Conservation (phyloP, 179 eudicot genomes). For the Beta macrorhiza region DNA sequence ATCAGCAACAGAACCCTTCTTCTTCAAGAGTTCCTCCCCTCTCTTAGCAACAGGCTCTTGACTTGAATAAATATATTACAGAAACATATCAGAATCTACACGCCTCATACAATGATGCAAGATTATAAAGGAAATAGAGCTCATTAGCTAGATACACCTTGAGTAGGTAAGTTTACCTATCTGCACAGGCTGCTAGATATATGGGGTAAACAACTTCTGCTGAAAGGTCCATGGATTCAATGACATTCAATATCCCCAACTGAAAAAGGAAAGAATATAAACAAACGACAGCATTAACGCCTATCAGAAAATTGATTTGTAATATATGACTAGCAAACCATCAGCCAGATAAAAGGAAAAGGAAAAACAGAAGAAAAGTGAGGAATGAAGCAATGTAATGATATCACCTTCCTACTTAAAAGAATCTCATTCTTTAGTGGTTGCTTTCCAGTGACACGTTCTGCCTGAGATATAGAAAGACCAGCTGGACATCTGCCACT, state of each 20-base stretch:
- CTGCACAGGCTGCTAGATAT: constrained; percentile 71
- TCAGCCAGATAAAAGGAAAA: not conserved
- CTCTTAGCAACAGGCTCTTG: constrained; percentile 81
- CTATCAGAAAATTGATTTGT: not conserved
- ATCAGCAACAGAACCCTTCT: constrained; percentile 71
- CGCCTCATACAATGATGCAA: constrained; percentile 2
- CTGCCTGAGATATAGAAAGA: constrained; percentile 68
- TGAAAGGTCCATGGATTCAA: constrained; percentile 68
- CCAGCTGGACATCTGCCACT: constrained; percentile 82
- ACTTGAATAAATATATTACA: constrained; percentile 46
- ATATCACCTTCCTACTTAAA: constrained; percentile 61
- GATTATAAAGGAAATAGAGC: constrained; percentile 8
- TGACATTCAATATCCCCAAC: constrained; percentile 81
- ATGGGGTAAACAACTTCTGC: constrained; percentile 72
- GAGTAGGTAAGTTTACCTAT: constrained; percentile 54
- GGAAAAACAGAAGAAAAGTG: not conserved
- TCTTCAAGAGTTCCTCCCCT: constrained; percentile 92
- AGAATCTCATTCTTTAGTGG: constrained; percentile 52
- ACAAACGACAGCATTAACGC: not conserved
- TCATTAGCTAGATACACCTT: constrained; percentile 7
- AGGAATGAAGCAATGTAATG: not conserved
- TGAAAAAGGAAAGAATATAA: constrained; percentile 27
- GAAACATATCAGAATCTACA: constrained; percentile 20
- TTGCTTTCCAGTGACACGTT: constrained; percentile 74
- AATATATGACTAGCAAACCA: not conserved